Evolutionary conservation across 1,139 yeast species (phyloP), one percentile per base, ranked within the genome.

Genomic region (Hanseniaspora gamundiae): DNA sequence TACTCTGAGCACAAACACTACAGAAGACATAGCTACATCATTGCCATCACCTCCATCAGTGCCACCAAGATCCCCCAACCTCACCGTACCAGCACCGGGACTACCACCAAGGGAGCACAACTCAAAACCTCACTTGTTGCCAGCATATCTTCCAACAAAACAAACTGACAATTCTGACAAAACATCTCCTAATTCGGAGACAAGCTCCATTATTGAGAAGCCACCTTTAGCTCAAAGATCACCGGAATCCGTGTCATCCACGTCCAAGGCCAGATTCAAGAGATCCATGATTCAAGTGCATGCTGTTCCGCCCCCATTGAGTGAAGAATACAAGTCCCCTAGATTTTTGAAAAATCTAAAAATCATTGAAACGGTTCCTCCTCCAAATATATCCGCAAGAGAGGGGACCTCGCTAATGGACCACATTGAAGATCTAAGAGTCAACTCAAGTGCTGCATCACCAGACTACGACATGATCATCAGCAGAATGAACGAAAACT

Each of bases 381-480:
- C 50, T n/a, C 48, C 48, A 22, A 40, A 46, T 27, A 41, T 52
- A n/a, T 47, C 49, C 5, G 44, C 45, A 3, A 29, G 36, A n/a
- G 30, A 26, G 14, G 35, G 19, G 8, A 29, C 38, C 2, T 39
- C 30, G 19, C 19, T 30, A 9, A n/a, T n/a, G 11, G 36, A 33
- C 14, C 36, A 33, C 14, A 17, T 41, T 16, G 44, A 41, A 24
- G 33, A 27, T 11, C 39, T 42, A 10, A 44, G 44, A 36, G 41
- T 22, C 17, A 41, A 39, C 16, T 38, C 42, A 14, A 30, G 39
- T 24, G 42, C 44, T n/a, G 35, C 35, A 4, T 38, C 46, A 6
- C 35, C 63, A 13, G 71, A 68, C 42, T 67, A 65, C 41, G 72
- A 68, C 52, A 54, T 73, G 45, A 62, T 73, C 40, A 58, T 66